Percentiles rank a stretch among this genome's conserved stretches.
These are phyloP conservation scores for Ophiocordyceps australis DNA, from an alignment of 2,329 filamentous ascomycete species.

Conservation along the genomic window DNA sequence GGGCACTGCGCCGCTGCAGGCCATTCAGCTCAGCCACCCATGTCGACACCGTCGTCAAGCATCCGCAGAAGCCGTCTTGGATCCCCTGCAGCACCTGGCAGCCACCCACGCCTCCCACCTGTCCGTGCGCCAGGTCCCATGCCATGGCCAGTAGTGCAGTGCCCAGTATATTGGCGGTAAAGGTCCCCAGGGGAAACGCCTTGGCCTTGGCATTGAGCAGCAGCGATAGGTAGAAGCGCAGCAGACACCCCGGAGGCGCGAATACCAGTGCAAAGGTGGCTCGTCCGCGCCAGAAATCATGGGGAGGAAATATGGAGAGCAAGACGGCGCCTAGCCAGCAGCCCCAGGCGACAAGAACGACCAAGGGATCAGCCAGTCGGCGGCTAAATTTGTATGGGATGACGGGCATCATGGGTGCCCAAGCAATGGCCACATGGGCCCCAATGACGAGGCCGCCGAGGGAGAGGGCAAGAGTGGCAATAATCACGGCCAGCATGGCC, in stretches of 20 bases:
- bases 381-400: slow-evolving; percentile 36
- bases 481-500: slow-evolving; percentile 58
- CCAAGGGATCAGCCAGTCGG: slow-evolving; percentile 39
- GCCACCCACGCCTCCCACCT: slow-evolving; percentile 33
- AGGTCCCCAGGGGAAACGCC: slow-evolving; percentile 72
- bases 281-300: slow-evolving; percentile 57
- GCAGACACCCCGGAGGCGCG: slow-evolving; percentile 60
- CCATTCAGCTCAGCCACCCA: slow-evolving; percentile 44
- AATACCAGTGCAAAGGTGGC: slow-evolving; percentile 66
- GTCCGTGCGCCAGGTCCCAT: slow-evolving; percentile 60
- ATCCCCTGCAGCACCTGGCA: slow-evolving; percentile 52
- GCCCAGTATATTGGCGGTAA: slow-evolving; percentile 62
- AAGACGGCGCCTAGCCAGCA: slow-evolving; percentile 65
- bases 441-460: slow-evolving; percentile 53
- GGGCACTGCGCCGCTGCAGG: slow-evolving; percentile 35
- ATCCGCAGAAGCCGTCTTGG: slow-evolving; percentile 51
- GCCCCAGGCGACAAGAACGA: slow-evolving; percentile 48
- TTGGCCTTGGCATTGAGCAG: slow-evolving; percentile 48
- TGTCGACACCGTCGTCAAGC: slow-evolving; percentile 47
- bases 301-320: slow-evolving; percentile 53
- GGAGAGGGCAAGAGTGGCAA: slow-evolving; percentile 54
- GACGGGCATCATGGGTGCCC: slow-evolving; percentile 35
- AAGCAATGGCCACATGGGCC: slow-evolving; percentile 51
- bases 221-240: slow-evolving; percentile 55
- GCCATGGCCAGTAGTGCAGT: slow-evolving; percentile 57